Conservation (phyloP, 345 rosid genomes). For the Lumnitzera littorea region DNA sequence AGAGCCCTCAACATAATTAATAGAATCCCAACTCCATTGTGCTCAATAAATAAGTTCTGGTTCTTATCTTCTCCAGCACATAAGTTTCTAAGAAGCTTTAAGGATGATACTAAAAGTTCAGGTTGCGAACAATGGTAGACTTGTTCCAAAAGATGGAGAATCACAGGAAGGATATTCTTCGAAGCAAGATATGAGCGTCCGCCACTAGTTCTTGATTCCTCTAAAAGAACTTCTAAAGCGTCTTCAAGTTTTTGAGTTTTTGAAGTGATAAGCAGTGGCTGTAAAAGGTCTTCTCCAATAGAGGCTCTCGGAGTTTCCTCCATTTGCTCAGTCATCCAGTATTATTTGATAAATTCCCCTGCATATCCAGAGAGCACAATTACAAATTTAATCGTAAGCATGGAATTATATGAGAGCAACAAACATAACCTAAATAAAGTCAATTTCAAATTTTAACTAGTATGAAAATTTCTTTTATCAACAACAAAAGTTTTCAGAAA, state of each 20-base stretch:
- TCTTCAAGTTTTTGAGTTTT: constrained; percentile 28
- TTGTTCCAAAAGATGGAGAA: constrained; percentile 34
- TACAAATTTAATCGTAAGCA: no score
- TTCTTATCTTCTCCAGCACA: constrained; percentile 61
- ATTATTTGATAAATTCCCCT: no score
- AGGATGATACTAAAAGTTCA: constrained; percentile 23
- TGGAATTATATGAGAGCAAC: no score
- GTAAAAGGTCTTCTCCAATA: constrained; percentile 16
- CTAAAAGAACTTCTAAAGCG: constrained; percentile 42
- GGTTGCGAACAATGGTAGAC: constrained; percentile 21
- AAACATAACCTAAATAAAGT: no score
- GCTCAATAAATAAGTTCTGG: constrained; percentile 45
- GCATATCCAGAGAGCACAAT: no score
- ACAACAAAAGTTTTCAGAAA: no score
- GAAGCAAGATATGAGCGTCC: constrained; percentile 65
- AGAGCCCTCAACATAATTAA: constrained; percentile 20
- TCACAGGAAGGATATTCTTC: constrained; percentile 28
- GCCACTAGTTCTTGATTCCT: constrained; percentile 28
- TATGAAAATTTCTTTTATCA: no score
- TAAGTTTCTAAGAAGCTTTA: constrained; percentile 67
- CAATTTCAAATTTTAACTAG: no score
- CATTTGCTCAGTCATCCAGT: no score
- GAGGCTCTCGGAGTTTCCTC: no score
- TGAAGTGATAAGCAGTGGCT: constrained; percentile 37
- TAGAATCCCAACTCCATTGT: constrained; percentile 34